Conservation (phyloP, 306 rosid species). For the Vigna reflexopilosa region DNA sequence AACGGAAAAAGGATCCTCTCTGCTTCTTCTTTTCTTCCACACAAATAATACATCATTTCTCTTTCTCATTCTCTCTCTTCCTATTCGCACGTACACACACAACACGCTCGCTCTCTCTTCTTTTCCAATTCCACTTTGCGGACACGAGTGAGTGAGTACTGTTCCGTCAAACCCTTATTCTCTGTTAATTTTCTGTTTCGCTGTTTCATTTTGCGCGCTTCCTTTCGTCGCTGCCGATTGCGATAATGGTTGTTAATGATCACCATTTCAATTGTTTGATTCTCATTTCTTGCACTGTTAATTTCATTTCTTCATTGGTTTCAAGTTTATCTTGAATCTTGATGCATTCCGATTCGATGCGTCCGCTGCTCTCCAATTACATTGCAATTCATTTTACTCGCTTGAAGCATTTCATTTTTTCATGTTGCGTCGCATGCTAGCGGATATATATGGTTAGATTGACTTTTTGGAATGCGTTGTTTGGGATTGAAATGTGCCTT, state of each 20-base stretch:
- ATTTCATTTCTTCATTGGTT: background rate
- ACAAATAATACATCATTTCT: background rate
- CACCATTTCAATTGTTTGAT: background rate
- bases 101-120: conserved; percentile 16
- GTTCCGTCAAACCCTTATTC: conserved; percentile 40
- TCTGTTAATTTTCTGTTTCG: background rate
- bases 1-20: conserved; percentile 23
- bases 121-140: conserved; percentile 15
- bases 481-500: background rate
- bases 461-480: conserved; percentile 11
- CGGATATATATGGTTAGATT: conserved; percentile 21
- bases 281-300: background rate
- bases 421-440: conserved; percentile 8
- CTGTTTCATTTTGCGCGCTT: conserved; percentile 3
- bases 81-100: conserved; percentile 13
- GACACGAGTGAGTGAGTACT: conserved; percentile 30
- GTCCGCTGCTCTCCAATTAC: background rate
- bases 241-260: background rate
- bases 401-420: no score
- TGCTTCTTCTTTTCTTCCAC: background rate
- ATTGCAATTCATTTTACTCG: background rate
- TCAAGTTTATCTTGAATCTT: background rate
- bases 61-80: background rate
- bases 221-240: background rate
- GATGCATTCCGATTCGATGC: conserved; percentile 25